phyloP scores from a whole-genome alignment of 441 rosid species.

The Gossypium gossypioides region DNA sequence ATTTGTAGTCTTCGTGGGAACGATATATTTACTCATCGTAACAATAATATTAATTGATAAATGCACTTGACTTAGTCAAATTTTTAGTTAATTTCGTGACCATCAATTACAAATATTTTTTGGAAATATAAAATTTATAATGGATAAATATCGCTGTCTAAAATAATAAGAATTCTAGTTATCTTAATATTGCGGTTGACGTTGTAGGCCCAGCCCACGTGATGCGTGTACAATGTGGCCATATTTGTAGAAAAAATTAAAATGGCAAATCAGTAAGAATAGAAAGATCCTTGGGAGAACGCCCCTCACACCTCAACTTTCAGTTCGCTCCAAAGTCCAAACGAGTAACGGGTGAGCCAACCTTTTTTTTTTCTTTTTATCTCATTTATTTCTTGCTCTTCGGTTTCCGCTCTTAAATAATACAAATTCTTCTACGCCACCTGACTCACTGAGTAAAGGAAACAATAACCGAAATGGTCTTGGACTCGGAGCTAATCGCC shows the following conservation, averaged over 20 bases:
- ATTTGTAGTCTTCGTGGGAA: too few species aligned
- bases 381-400: conserved; percentile 4
- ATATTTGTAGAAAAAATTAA: background rate
- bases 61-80: too few species aligned
- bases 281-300: background rate
- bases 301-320: conserved; percentile 9
- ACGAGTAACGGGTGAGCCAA: conserved; percentile 22
- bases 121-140: too few species aligned
- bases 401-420: background rate
- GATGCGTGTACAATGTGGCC: background rate
- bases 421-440: background rate
- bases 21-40: too few species aligned
- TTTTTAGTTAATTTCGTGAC: too few species aligned
- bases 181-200: background rate
- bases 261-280: conserved; percentile 7
- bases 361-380: background rate
- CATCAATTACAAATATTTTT: too few species aligned
- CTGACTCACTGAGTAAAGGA: background rate
- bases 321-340: background rate
- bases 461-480: conserved; percentile 27
- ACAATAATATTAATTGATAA: too few species aligned
- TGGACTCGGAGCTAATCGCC: conserved; percentile 41
- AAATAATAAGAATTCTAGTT: background rate
- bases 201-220: background rate
- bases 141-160: background rate